phyloP scores from a whole-genome alignment of 1,284 basidiomycete species.

The Cryptococcus amylolentus region DNA sequence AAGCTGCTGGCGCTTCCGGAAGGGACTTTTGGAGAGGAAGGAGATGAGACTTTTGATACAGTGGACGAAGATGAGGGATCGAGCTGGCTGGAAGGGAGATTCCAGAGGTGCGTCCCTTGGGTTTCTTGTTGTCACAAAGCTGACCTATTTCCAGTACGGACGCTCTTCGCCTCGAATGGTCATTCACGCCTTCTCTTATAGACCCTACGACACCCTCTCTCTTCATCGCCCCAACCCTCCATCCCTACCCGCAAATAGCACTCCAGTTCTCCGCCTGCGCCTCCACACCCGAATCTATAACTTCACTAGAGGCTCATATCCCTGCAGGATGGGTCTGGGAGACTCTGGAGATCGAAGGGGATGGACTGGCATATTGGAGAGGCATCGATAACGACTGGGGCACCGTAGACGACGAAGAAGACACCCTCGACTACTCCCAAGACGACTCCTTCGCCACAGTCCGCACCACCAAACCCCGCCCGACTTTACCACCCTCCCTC shows the following conservation, averaged over 20 bases:
- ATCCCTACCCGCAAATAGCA: neutral
- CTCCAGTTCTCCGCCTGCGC: slow-evolving; percentile 22
- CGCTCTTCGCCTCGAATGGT: slow-evolving; percentile 34
- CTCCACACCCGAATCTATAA: neutral
- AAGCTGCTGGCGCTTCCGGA: slow-evolving; percentile 28
- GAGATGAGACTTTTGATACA: slow-evolving; percentile 28
- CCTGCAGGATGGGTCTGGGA: slow-evolving; percentile 42
- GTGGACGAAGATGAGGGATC: slow-evolving; percentile 23
- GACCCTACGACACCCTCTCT: slow-evolving; percentile 18
- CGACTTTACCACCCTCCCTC: slow-evolving; percentile 2
- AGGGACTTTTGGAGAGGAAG: slow-evolving; percentile 20
- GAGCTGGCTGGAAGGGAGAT: slow-evolving; percentile 41
- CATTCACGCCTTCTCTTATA: slow-evolving; percentile 17
- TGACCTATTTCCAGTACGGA: slow-evolving; percentile 26
- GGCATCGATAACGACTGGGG: slow-evolving; percentile 24
- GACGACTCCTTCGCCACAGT: slow-evolving; percentile 36
- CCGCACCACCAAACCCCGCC: slow-evolving; percentile 6
- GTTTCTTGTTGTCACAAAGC: neutral
- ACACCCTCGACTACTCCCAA: slow-evolving; percentile 6
- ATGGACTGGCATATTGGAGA: slow-evolving; percentile 29
- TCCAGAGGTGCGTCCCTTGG: slow-evolving; percentile 31
- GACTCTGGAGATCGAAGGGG: slow-evolving; percentile 26
- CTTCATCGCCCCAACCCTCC: slow-evolving; percentile 17
- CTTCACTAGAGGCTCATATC: slow-evolving; percentile 23
- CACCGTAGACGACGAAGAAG: neutral